phyloP scores from a whole-genome alignment of 768 basidiomycete species.

The Atractiella rhizophila region DNA sequence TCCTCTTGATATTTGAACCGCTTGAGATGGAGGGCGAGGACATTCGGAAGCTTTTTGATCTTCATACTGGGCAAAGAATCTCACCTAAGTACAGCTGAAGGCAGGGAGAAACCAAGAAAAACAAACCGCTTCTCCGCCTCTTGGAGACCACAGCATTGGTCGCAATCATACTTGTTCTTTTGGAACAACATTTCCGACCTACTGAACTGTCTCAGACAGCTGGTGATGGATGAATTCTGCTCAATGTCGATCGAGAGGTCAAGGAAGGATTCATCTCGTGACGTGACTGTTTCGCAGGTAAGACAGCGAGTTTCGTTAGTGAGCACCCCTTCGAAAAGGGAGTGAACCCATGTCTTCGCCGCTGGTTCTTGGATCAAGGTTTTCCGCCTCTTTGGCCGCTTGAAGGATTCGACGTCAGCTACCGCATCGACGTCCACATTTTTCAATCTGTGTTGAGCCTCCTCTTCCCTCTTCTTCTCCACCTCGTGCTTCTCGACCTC shows the following conservation, averaged over 20 bases:
- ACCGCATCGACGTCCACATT: too few species aligned
- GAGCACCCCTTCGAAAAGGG: constrained; percentile 70
- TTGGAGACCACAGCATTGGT: constrained; percentile 82
- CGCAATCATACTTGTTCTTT: constrained; percentile 95
- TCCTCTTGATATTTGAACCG: constrained; percentile 98
- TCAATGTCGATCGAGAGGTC: constrained; percentile 99
- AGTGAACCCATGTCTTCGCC: constrained; percentile 53
- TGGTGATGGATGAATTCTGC: constrained; percentile 85
- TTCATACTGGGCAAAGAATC: constrained; percentile 48
- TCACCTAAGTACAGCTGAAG: neutral
- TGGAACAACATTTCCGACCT: constrained; percentile 96
- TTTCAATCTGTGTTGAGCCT: too few species aligned
- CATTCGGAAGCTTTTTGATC: constrained; percentile 82
- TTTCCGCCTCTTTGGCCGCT: neutral
- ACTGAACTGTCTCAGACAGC: constrained; percentile 85
- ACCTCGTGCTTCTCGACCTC: constrained; percentile 15
- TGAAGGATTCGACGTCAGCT: neutral
- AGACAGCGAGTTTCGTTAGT: constrained; percentile 95
- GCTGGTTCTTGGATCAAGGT: constrained; percentile 16
- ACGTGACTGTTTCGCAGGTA: constrained; percentile 85
- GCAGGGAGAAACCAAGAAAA: neutral
- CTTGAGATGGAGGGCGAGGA: constrained; percentile 86
- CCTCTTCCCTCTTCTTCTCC: constrained; percentile 3
- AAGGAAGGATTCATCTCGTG: constrained; percentile 84
- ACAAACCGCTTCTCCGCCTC: constrained; percentile 88